phyloP scores from a whole-genome alignment of 345 rosid genomes.

The Excoecaria agallocha region DNA sequence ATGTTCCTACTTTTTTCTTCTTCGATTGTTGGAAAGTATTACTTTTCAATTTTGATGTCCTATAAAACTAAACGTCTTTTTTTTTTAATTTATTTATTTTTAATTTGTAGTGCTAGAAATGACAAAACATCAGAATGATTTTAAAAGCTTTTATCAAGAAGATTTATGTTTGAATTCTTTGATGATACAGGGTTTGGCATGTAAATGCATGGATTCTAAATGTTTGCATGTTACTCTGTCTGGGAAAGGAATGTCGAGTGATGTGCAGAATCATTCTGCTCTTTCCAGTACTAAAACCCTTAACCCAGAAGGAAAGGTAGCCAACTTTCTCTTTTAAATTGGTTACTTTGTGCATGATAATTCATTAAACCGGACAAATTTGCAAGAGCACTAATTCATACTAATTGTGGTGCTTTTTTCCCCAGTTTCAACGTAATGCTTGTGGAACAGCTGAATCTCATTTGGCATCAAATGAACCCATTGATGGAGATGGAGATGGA shows the following conservation, averaged over 20 bases:
- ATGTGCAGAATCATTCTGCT: conserved; percentile 11
- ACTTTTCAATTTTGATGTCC: not conserved
- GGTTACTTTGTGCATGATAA: not conserved
- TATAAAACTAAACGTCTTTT: not conserved
- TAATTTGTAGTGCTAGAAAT: not conserved
- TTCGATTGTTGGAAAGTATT: not conserved
- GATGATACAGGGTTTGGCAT: conserved; percentile 14
- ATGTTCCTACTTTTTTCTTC: not conserved
- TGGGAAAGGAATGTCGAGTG: conserved; percentile 13
- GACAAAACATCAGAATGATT: too few relatives aligned
- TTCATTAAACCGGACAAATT: not conserved
- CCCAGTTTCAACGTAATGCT: conserved; percentile 18
- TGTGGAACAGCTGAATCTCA: conserved; percentile 13
- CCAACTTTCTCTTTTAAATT: not conserved
- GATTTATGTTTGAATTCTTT: conserved; percentile 1
- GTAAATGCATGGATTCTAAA: conserved; percentile 13
- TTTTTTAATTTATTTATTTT: not conserved
- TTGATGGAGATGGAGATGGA: conserved; percentile 1
- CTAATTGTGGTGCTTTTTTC: conserved; percentile 8
- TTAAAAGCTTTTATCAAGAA: not conserved
- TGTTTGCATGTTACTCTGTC: conserved; percentile 13
- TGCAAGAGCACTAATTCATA: not conserved
- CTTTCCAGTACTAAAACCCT: conserved; percentile 7
- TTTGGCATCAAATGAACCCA: conserved; percentile 14
- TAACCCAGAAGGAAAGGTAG: conserved; percentile 11